These are phyloP conservation scores for Myxozyma udenii DNA, from an alignment of 805 yeast species.

Conservation along the genomic window DNA sequence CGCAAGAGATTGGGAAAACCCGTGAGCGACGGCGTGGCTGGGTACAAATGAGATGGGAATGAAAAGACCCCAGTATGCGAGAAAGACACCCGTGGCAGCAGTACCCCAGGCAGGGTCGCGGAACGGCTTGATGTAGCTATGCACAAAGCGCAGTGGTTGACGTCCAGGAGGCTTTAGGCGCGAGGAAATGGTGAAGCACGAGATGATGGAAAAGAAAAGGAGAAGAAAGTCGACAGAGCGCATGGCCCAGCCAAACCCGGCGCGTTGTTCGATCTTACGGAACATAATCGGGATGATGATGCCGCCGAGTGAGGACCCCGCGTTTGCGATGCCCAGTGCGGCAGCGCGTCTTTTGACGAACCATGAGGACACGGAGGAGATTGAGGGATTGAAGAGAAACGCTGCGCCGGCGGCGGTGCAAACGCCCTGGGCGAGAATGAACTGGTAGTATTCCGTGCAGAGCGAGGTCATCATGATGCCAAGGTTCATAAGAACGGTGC, in stretches of 20 bases:
- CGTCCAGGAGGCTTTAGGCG: conserved; percentile 30
- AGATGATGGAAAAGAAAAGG: conserved; percentile 33
- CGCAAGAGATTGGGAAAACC: conserved; percentile 28
- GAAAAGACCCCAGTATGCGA: conserved; percentile 37
- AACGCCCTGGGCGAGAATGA: conserved; percentile 50
- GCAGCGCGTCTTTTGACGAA: conserved; percentile 45
- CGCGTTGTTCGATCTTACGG: conserved; percentile 40
- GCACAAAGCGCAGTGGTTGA: conserved; percentile 14
- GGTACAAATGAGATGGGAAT: conserved; percentile 37
- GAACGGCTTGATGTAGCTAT: conserved; percentile 31
- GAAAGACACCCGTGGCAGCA: conserved; percentile 30
- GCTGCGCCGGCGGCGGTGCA: conserved; percentile 48
- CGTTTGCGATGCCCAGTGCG: conserved; percentile 48
- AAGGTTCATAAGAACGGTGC: conserved; percentile 31
- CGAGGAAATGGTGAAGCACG: conserved; percentile 33
- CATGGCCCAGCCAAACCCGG: conserved; percentile 56
- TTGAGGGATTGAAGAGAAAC: conserved; percentile 45
- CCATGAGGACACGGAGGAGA: conserved; percentile 48
- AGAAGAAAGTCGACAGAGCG: conserved; percentile 49
- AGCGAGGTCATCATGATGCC: conserved; percentile 39
- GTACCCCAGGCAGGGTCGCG: conserved; percentile 32
- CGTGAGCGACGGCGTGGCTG: conserved; percentile 33
- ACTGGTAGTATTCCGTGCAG: conserved; percentile 48
- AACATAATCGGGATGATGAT: conserved; percentile 49
- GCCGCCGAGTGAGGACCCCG: conserved; percentile 55